These are phyloP conservation scores for Sporisorium iseilematis-ciliati DNA, from an alignment of 1,284 basidiomycete genomes.

Conservation along the genomic window DNA sequence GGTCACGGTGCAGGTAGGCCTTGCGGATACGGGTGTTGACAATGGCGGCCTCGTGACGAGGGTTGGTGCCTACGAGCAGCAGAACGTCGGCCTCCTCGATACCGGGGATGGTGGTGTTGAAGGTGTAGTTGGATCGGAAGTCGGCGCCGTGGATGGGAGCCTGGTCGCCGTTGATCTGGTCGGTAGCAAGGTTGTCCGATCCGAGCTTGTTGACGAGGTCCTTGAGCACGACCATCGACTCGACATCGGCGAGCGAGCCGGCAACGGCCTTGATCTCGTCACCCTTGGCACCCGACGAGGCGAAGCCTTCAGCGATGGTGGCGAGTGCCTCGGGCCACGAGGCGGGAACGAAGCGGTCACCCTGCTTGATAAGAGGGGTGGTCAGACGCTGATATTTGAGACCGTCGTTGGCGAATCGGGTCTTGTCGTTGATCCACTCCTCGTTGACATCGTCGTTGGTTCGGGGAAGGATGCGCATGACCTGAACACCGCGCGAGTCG, in stretches of 20 bases:
- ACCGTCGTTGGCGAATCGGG: constrained; percentile 95
- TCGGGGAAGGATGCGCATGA: constrained; percentile 96
- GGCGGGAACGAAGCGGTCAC: constrained; percentile 89
- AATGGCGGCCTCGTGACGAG: constrained; percentile 95
- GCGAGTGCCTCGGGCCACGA: constrained; percentile 92
- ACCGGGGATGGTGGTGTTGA: constrained; percentile 93
- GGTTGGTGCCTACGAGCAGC: constrained; percentile 95
- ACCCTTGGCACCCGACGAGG: constrained; percentile 84
- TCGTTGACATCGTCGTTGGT: constrained; percentile 99
- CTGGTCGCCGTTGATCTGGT: constrained; percentile 78
- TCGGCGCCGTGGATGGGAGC: constrained; percentile 84
- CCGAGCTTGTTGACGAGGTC: constrained; percentile 93
- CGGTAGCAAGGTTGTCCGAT: constrained; percentile 91
- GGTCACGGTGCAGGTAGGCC: constrained; percentile 86
- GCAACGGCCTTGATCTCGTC: constrained; percentile 97
- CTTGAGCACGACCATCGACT: constrained; percentile 92
- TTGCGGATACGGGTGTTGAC: constrained; percentile 97
- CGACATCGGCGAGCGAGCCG: constrained; percentile 92
- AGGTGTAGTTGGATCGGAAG: constrained; percentile 94
- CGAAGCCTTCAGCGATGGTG: constrained; percentile 83
- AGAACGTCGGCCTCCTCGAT: constrained; percentile 93
- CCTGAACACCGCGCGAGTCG: constrained; percentile 93
- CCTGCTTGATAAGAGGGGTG: constrained; percentile 88
- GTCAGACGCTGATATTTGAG: constrained; percentile 95
- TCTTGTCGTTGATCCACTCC: constrained; percentile 99